Evolutionary conservation across 1,284 basidiomycete genomes (phyloP), one percentile per base, ranked within the genome.

Genomic region (Tilletia setariae): DNA sequence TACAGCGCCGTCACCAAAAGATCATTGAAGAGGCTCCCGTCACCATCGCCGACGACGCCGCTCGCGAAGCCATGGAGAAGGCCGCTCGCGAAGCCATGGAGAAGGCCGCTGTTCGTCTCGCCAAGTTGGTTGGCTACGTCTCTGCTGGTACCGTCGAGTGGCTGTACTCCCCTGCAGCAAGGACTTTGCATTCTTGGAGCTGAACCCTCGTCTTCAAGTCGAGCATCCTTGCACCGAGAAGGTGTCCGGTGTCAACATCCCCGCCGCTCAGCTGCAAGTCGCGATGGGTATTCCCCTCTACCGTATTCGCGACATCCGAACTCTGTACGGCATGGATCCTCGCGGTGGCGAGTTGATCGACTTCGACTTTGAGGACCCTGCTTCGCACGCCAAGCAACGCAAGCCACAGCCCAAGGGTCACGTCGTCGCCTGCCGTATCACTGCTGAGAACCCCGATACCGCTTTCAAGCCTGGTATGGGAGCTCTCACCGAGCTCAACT

Each of bases 391-490:
- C 82, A 89, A 90, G 47, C 95, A 98, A 84, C 91, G 94, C 79
- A 97, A 94, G 85, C 96, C 96, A 62, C 88, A 88, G 68, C 95
- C 96, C 70, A 98, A 97, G 85, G 96, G 96, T 43, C 96, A 99
- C 83, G 96, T 98, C 76, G 92, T 99, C 75, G 96, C 96, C 61
- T 96, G 98, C 76, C 94, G 96, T 83, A 98, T 99, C 84, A 98
- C 96, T 3, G 95, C 95, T 56, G 96, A 99, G 85, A 98, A 99
- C 84, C 96, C 96, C 25, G 96, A 98, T 82, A 95, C 95, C 19
- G 96, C 96, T n/a, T 99, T 99, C 88, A 98, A 98, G 85, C 96
- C 96, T 2, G 98, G 95, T 8, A 95, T 93, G 16, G 96, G 96
- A 79, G 90, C 91, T 53, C 86, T 99, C 16, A 94, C 97, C 83